Evolutionary conservation across 768 basidiomycete species (phyloP).

Genomic region (Psilocybe cubensis): DNA sequence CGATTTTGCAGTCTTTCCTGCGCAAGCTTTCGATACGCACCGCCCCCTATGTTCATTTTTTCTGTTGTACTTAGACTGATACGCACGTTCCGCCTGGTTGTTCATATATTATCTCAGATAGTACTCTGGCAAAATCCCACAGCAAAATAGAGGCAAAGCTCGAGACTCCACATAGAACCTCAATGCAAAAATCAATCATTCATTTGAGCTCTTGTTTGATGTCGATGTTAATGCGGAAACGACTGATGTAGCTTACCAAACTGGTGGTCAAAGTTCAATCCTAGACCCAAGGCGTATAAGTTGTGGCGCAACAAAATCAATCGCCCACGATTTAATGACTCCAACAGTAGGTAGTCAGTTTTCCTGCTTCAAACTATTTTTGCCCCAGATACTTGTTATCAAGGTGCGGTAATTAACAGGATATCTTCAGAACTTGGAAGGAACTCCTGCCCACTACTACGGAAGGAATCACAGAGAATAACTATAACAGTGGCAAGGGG

Average conservation of each 20-base stretch:
- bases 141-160: not conserved
- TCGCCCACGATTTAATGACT: not conserved
- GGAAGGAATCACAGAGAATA: not conserved
- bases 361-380: not conserved
- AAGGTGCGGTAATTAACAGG: not conserved
- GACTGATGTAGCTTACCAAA: not conserved
- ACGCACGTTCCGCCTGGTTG: not conserved
- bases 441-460: not conserved
- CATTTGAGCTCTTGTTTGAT: not conserved
- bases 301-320: constrained; percentile 7
- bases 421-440: not conserved
- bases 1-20: not conserved
- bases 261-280: not conserved
- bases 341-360: not conserved
- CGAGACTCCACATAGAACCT: not conserved
- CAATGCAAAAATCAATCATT: not conserved
- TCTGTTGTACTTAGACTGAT: not conserved
- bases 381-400: not conserved
- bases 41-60: not conserved
- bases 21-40: not conserved
- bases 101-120: not conserved
- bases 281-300: not conserved
- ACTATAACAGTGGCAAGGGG: not conserved
- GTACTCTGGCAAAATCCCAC: not conserved
- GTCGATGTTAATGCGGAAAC: not conserved